Base-by-base conservation (phyloP, 257 asterid genomes). In the Solanum neorickii region DNA sequence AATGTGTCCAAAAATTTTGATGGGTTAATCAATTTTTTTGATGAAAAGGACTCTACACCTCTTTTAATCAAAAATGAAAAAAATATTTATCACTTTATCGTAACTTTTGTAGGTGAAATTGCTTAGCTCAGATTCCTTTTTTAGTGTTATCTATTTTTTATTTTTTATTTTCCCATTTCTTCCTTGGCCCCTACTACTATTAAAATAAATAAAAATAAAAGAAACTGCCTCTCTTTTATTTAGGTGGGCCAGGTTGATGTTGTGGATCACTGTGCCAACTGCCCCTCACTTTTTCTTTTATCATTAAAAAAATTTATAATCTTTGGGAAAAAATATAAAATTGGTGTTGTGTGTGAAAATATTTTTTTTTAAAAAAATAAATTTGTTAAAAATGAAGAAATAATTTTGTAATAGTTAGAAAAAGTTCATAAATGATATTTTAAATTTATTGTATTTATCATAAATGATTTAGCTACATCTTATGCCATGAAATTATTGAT, bases 31-130 rank as follows among this genome's bases (percentile, higher is more conserved):
- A 0, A 7, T 52, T 52, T 52, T 52, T 16, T 3, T 52, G 4
- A 16, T 0, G 1, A 52, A 52, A 16, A 3, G 3, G 62, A 0
- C 23, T 6, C 1, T 0, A 0, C 18, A 3, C 0, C 10, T 29
- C 29, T 52, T 9, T 52, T 52, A 3, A 0, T 16, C 6, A 52
- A 16, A 3, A 1, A 52, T 16, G 1, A 0, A 52, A 16, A 16
- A 2, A 16, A 16, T 16, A 16, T 9, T 52, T 8, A 52, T 6
- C 10, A 16, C 6, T 6, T 0, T 9, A 52, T 52, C 23, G 2
- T 9, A 52, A 52, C 0, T 52, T 3, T 16, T 2, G 0, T 52
- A 4, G 62, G 10, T 0, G 3, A 12, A 76, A n/a, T 76, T 18
- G 65, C 65, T n/a, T 7, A 6, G 39, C 13, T 18, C 25, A 42